Evolutionary conservation across 306 rosid species (phyloP).

Genomic region (Sphenostylis stenocarpa): DNA sequence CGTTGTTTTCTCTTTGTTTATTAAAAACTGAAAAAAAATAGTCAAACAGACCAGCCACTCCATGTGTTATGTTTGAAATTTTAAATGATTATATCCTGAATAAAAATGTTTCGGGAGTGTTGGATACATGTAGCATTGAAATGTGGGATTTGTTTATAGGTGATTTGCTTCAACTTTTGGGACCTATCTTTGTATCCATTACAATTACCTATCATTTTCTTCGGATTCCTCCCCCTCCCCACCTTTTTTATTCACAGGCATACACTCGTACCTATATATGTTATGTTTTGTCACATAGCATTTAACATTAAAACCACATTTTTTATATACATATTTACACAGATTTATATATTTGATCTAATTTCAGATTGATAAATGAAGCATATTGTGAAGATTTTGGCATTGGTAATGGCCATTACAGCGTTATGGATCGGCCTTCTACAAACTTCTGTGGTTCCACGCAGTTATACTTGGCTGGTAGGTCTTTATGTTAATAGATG

Average conservation of each 20-base stretch:
- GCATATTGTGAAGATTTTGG: conserved; percentile 76
- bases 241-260: not conserved
- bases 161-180: not conserved
- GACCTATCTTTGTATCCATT: not conserved
- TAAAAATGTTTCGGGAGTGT: not conserved
- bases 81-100: not conserved
- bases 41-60: not conserved
- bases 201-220: not conserved
- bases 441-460: conserved; percentile 54
- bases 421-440: conserved; percentile 85
- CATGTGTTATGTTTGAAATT: not conserved
- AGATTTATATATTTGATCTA: not conserved
- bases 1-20: not conserved
- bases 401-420: conserved; percentile 59
- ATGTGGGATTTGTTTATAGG: not conserved
- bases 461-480: conserved; percentile 78
- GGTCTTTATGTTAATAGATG: conserved; percentile 34
- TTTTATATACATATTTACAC: no score
- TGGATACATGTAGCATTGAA: not conserved
- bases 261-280: not conserved
- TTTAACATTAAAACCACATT: no score
- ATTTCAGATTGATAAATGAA: conserved; percentile 55
- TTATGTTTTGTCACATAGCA: not conserved
- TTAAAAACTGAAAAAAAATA: not conserved
- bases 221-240: not conserved